phyloP scores from a whole-genome alignment of 768 basidiomycete species.

The Pleurotus platypus region DNA sequence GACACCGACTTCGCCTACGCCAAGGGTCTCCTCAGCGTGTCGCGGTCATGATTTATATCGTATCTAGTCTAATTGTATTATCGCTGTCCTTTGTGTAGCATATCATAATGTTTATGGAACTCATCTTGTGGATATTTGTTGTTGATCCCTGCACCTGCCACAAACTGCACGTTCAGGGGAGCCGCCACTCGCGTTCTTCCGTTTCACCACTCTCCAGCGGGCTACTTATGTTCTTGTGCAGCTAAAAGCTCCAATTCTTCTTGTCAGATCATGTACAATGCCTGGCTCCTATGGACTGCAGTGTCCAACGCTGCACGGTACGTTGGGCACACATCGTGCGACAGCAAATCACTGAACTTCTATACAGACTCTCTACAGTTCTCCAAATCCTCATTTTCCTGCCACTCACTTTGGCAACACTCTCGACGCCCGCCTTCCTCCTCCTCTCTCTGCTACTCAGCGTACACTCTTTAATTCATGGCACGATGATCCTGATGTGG shows the following conservation, averaged over 20 bases:
- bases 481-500: slow-evolving; percentile 71
- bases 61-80: slow-evolving; percentile 12
- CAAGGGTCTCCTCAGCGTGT: slow-evolving; percentile 70
- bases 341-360: slow-evolving; percentile 7
- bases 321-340: slow-evolving; percentile 8
- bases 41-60: slow-evolving; percentile 28
- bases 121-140: too few species aligned
- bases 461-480: slow-evolving; percentile 76
- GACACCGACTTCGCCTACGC: slow-evolving; percentile 82
- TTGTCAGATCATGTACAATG: slow-evolving; percentile 36
- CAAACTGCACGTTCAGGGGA: too few species aligned
- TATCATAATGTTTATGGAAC: too few species aligned
- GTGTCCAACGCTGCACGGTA: slow-evolving; percentile 63
- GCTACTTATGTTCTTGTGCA: too few species aligned
- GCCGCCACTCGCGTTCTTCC: too few species aligned
- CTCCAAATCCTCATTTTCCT: slow-evolving; percentile 81
- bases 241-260: slow-evolving; percentile 7
- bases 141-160: too few species aligned
- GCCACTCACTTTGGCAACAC: slow-evolving; percentile 79
- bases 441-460: slow-evolving; percentile 77
- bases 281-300: slow-evolving; percentile 67
- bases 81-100: too few species aligned
- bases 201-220: too few species aligned
- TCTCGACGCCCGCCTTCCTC: slow-evolving; percentile 77
- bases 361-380: slow-evolving; percentile 64